Percentiles rank a stretch among this genome's conserved stretches.
Conservation (phyloP, 2,329 filamentous ascomycete genomes). For the Talaromyces verruculosus region DNA sequence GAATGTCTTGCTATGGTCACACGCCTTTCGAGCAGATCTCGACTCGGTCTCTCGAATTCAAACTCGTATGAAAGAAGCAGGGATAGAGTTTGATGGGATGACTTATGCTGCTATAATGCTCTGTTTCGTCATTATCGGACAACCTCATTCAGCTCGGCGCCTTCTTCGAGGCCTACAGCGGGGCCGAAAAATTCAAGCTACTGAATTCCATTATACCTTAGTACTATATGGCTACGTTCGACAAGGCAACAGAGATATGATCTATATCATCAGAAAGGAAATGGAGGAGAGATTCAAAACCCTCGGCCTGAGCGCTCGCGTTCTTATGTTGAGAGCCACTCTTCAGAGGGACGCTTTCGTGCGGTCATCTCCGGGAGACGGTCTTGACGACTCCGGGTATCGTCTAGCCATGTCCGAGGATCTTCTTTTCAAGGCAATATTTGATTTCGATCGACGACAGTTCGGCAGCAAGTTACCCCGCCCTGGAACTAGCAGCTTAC, state of each 20-base stretch:
- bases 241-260: constrained; percentile 50
- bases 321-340: constrained; percentile 39
- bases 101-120: constrained; percentile 65
- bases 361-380: constrained; percentile 22
- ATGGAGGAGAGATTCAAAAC: constrained; percentile 38
- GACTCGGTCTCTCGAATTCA: constrained; percentile 56
- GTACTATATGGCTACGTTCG: constrained; percentile 53
- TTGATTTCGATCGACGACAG: constrained; percentile 41
- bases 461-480: constrained; percentile 46
- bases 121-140: constrained; percentile 52
- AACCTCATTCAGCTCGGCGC: constrained; percentile 56
- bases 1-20: constrained; percentile 72
- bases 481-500: constrained; percentile 34
- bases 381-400: constrained; percentile 20
- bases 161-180: constrained; percentile 48
- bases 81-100: constrained; percentile 54
- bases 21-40: constrained; percentile 64
- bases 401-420: constrained; percentile 38
- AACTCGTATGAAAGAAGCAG: constrained; percentile 54
- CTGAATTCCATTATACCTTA: constrained; percentile 48
- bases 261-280: constrained; percentile 52
- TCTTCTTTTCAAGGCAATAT: constrained; percentile 40
- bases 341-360: constrained; percentile 35
- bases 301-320: constrained; percentile 34
- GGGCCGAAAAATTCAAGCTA: constrained; percentile 39